A percentile compares a stretch with the other conserved stretches of the same genome.
Conservation (phyloP, 768 basidiomycete genomes). For the Cystobasidium ongulense region DNA sequence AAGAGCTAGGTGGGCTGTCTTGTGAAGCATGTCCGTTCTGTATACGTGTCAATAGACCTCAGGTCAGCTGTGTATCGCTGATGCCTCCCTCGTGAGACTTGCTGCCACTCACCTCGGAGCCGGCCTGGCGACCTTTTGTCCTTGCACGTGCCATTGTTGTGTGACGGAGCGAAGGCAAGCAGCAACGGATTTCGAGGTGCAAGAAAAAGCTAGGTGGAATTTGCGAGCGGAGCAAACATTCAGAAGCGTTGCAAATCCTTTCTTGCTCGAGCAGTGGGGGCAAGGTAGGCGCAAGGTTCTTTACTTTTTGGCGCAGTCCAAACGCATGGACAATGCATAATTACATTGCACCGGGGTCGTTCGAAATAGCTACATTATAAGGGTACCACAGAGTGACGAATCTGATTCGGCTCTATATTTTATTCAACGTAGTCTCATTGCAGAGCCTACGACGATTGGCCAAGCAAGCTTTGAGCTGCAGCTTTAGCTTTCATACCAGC, state of each 20-base stretch:
- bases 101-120: neutral
- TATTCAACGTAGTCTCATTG: neutral
- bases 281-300: neutral
- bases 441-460: neutral
- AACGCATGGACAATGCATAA: no score
- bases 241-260: neutral
- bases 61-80: neutral
- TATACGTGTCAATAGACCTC: neutral
- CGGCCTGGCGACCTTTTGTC: neutral
- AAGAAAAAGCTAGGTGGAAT: neutral
- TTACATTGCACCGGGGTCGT: no score
- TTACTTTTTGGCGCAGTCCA: no score
- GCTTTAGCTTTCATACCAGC: conserved; percentile 15
- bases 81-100: neutral
- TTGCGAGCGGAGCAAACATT: neutral
- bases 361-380: neutral
- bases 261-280: neutral
- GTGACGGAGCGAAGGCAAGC: neutral
- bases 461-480: neutral
- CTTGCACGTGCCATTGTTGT: conserved; percentile 1
- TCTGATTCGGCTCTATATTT: neutral
- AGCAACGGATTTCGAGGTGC: neutral
- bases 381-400: neutral
- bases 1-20: neutral
- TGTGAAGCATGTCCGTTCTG: neutral